phyloP scores from a whole-genome alignment of 1,139 yeast genomes.

The Suhomyces ambrosiae region DNA sequence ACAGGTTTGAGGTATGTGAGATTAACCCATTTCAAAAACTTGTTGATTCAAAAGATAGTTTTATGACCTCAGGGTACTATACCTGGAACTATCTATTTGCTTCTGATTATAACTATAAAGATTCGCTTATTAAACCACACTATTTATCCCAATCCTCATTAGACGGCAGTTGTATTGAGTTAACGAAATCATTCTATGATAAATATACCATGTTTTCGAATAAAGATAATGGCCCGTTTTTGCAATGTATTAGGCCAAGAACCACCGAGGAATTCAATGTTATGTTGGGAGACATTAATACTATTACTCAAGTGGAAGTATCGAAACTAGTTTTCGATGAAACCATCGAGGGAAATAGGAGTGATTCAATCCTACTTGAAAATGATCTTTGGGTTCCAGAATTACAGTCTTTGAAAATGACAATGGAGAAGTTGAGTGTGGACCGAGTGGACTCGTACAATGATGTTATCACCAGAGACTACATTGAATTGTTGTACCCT shows the following conservation, averaged over 20 bases:
- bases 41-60: constrained; percentile 14
- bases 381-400: constrained; percentile 40
- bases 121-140: constrained; percentile 41
- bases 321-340: constrained; percentile 23
- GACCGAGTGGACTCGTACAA: constrained; percentile 37
- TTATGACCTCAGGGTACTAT: constrained; percentile 37
- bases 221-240: constrained; percentile 11
- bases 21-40: constrained; percentile 28
- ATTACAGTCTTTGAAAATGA: constrained; percentile 37
- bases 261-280: constrained; percentile 33
- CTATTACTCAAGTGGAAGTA: constrained; percentile 26
- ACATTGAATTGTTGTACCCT: constrained; percentile 20
- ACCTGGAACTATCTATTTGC: constrained; percentile 41
- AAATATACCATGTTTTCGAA: constrained; percentile 30
- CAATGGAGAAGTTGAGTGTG: constrained; percentile 37
- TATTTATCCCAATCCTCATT: constrained; percentile 25
- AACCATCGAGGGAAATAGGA: not conserved
- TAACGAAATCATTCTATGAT: constrained; percentile 30
- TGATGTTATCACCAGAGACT: constrained; percentile 26
- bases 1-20: constrained; percentile 35
- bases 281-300: constrained; percentile 36
- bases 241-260: constrained; percentile 30
- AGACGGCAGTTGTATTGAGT: constrained; percentile 36
- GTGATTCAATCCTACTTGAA: constrained; percentile 14
- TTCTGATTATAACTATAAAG: constrained; percentile 37